These are phyloP conservation scores for Kentomonas sorsogonicus DNA, from an alignment of 208 protist genomes.

Conservation along the genomic window DNA sequence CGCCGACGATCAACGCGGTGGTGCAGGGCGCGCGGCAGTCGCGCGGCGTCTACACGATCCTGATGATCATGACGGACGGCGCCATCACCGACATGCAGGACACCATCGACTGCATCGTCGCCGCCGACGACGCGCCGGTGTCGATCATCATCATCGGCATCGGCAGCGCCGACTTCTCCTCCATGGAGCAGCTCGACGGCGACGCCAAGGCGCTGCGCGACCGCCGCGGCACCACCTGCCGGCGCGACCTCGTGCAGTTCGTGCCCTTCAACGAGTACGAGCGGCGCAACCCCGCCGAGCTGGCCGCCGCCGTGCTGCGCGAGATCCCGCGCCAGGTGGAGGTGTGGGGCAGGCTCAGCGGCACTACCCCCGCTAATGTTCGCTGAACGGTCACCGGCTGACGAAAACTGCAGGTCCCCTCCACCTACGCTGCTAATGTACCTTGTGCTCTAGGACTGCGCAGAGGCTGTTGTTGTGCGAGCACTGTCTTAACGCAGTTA, in stretches of 20 bases:
- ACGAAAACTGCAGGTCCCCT: too few relatives aligned
- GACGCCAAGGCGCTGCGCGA: constrained; percentile 48
- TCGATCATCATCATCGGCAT: constrained; percentile 92
- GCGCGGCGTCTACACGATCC: constrained; percentile 64
- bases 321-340: constrained; percentile 51
- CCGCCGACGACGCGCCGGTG: constrained; percentile 62
- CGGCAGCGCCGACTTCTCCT: constrained; percentile 78
- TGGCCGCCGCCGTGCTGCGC: constrained; percentile 42
- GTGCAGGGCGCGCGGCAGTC: constrained; percentile 20
- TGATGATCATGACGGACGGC: constrained; percentile 90
- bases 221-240: neutral
- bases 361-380: neutral
- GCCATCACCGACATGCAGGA: constrained; percentile 77
- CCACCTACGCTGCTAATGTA: too few relatives aligned
- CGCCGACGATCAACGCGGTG: constrained; percentile 26
- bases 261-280: constrained; percentile 55
- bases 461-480: too few relatives aligned
- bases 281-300: constrained; percentile 17
- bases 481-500: too few relatives aligned
- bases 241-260: constrained; percentile 71
- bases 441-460: too few relatives aligned
- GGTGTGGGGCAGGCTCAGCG: constrained; percentile 17
- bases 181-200: constrained; percentile 86
- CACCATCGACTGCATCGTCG: constrained; percentile 70
- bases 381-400: too few relatives aligned